Evolutionary conservation across 2,329 filamentous ascomycete species (phyloP), one percentile per base, ranked within the genome.

Genomic region (Chrysosporium keratinophilum): DNA sequence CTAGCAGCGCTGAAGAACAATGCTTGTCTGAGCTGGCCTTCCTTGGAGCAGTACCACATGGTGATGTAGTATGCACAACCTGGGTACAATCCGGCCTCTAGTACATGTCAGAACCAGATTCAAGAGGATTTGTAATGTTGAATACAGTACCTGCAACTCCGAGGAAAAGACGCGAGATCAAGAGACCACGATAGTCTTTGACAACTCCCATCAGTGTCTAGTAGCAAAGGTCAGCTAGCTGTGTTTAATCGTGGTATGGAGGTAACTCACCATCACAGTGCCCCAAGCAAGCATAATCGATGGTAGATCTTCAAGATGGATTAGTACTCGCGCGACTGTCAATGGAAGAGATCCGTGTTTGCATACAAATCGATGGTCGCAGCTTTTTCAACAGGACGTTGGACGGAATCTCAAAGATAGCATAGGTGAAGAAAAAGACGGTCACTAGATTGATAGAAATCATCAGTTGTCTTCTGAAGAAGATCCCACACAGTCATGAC

Each of bases 141-240:
- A n/a, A 17, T 9, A 34, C 49, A 52, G 40, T 60, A 65, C 63
- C 63, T 40, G 67, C 57, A 35, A 71, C 56, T 41, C 71, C 74
- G 39, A 68, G 69, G 60, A 78, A 76, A 52, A 77, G 69, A 3
- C 76, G 70, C 6, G 72, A 67, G 1, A 67, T 67, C 31, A 78
- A 65, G 34, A 78, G 69, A 0, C 75, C 75, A 2, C 66, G 61
- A 50, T 74, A 72, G 54, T 71, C 72, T 46, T 75, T 67, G 1
- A 71, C 72, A 2, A 77, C 62, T 5, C 76, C 76, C 66, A 76
- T 78, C 45, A 78, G 62, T 0, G 76, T 78, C 42, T 64, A 48
- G 20, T 28, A 19, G 4, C 33, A 17, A 14, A 9, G 2, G n/a
- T 48, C 54, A 51, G 48, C 41, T 41, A 39, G 47, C 10, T 15